Conservation (phyloP, 305 asterid species). For the Fraxinus dipetala region DNA sequence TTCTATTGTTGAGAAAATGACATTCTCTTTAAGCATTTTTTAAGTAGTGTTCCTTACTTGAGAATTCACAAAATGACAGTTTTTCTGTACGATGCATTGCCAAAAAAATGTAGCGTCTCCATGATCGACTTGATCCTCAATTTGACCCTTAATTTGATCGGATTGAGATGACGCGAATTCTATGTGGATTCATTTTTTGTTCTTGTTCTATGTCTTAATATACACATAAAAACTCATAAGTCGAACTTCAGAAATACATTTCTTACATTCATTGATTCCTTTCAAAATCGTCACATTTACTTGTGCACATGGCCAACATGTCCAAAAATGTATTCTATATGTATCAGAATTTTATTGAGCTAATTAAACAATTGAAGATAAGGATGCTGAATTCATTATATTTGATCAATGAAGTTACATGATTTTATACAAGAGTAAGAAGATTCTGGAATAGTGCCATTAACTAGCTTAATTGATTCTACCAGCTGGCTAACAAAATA, state of each 20-base stretch:
- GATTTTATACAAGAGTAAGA: too few species aligned
- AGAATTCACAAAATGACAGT: neutral
- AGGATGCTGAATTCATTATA: too few species aligned
- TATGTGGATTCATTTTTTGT: neutral
- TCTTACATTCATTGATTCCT: neutral
- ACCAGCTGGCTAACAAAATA: too few species aligned
- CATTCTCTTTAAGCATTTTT: neutral
- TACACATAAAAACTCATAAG: neutral
- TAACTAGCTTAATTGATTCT: too few species aligned
- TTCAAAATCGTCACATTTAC: neutral
- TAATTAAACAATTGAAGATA: too few species aligned
- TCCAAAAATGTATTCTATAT: neutral
- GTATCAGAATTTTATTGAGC: neutral
- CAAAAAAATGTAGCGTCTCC: neutral
- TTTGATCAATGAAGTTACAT: too few species aligned
- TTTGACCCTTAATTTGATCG: neutral
- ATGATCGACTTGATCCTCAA: neutral
- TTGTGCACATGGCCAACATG: neutral
- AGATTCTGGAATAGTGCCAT: too few species aligned
- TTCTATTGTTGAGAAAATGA: neutral
- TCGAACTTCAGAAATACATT: neutral
- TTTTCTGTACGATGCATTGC: neutral
- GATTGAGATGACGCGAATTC: neutral
- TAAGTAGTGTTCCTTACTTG: neutral
- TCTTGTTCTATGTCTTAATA: neutral